Percentiles rank a stretch among this genome's conserved stretches.
Evolutionary conservation across 2,329 filamentous ascomycete genomes (phyloP).

Genomic region (Fusarium equiseti): DNA sequence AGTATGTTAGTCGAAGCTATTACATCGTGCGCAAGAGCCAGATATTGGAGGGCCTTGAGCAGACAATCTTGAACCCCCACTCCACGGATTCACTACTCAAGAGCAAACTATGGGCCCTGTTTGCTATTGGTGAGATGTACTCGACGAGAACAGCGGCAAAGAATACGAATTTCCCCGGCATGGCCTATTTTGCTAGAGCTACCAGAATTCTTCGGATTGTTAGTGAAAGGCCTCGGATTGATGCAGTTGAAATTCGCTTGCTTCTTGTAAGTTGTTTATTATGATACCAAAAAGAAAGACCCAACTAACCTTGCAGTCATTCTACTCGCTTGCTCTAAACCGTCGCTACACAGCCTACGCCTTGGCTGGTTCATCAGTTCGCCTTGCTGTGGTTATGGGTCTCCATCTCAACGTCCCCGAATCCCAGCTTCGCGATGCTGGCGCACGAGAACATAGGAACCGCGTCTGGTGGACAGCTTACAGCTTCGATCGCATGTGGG

Average conservation of each 20-base stretch:
- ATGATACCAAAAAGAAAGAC: rapidly evolving
- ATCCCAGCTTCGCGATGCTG: constrained; percentile 55
- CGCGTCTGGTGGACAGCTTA: constrained; percentile 60
- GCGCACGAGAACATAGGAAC: constrained; percentile 54
- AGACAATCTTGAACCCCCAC: constrained; percentile 52
- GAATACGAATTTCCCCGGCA: constrained; percentile 56
- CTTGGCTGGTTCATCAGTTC: constrained; percentile 59
- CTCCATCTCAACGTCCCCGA: constrained; percentile 56
- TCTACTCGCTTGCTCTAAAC: constrained; percentile 60
- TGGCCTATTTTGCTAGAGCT: constrained; percentile 58
- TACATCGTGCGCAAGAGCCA: constrained; percentile 57
- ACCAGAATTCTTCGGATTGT: constrained; percentile 55
- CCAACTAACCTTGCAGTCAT: constrained; percentile 48
- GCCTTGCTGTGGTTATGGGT: constrained; percentile 59
- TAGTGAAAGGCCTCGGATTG: constrained; percentile 57
- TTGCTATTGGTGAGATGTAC: constrained; percentile 61
- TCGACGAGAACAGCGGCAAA: constrained; percentile 54
- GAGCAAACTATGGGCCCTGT: constrained; percentile 59
- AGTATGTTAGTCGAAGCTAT: constrained; percentile 56
- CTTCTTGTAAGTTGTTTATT: constrained; percentile 54
- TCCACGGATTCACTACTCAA: constrained; percentile 51
- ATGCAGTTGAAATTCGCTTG: constrained; percentile 58
- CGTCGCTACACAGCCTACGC: constrained; percentile 59
- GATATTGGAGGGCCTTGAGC: constrained; percentile 54
- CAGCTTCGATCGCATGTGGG: constrained; percentile 61